A percentile compares a stretch with the other conserved stretches of the same genome.
phyloP scores from a whole-genome alignment of 2,329 filamentous ascomycete species.

The Claviceps maximensis region DNA sequence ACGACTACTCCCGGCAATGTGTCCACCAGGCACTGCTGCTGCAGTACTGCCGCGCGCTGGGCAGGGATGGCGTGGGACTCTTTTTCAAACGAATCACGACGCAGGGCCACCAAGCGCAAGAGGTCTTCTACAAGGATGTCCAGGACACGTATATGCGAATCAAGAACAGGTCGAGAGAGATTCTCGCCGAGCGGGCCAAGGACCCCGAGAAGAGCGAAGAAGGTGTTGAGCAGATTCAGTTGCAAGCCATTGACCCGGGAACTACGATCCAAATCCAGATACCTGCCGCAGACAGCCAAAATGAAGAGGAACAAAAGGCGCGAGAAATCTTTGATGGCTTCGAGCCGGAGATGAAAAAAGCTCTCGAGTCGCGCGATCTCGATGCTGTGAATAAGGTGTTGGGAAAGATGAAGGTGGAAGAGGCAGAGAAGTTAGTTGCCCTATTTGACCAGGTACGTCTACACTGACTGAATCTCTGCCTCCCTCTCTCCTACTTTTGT shows the following conservation, averaged over 20 bases:
- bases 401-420: slow-evolving; percentile 76
- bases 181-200: slow-evolving; percentile 41
- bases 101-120: slow-evolving; percentile 75
- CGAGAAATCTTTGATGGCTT: slow-evolving; percentile 76
- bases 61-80: slow-evolving; percentile 72
- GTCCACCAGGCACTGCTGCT: slow-evolving; percentile 87
- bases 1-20: slow-evolving; percentile 68
- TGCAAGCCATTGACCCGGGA: slow-evolving; percentile 88
- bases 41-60: slow-evolving; percentile 87
- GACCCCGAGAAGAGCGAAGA: slow-evolving; percentile 24
- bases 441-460: slow-evolving; percentile 55
- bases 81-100: slow-evolving; percentile 97
- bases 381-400: slow-evolving; percentile 50
- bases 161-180: slow-evolving; percentile 59
- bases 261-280: slow-evolving; percentile 84
- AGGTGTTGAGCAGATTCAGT: slow-evolving; percentile 85
- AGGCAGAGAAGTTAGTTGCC: slow-evolving; percentile 74
- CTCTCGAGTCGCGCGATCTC: slow-evolving; percentile 75
- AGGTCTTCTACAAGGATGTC: slow-evolving; percentile 87
- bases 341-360: slow-evolving; percentile 64
- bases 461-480: not conserved
- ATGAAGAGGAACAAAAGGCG: slow-evolving; percentile 49
- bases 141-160: slow-evolving; percentile 78
- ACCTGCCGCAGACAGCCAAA: slow-evolving; percentile 54
- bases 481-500: not conserved